phyloP scores from a whole-genome alignment of 2,329 filamentous ascomycete species.

The Bipolaris gigantea region DNA sequence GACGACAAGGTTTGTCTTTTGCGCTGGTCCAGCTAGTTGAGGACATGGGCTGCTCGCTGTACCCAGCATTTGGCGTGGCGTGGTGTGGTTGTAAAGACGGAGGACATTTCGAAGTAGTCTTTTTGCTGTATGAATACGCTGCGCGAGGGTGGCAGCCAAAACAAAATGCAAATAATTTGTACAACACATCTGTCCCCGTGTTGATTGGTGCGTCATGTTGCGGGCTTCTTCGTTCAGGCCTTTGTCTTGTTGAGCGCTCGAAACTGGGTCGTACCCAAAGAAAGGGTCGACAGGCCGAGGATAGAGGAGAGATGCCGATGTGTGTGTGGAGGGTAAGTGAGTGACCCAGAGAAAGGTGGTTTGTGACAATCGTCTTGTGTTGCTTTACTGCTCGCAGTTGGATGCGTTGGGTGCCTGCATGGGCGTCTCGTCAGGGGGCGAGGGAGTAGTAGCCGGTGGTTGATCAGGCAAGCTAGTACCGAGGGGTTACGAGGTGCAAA shows the following conservation, averaged over 20 bases:
- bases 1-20: constrained; percentile 29
- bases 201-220: constrained; percentile 6
- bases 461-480: not conserved
- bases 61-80: constrained; percentile 7
- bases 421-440: constrained; percentile 1
- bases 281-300: not conserved
- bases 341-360: not conserved
- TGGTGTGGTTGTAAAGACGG: constrained; percentile 8
- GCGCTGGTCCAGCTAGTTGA: constrained; percentile 13
- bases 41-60: constrained; percentile 3
- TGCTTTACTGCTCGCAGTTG: not conserved
- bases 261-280: not conserved
- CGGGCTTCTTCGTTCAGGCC: not conserved
- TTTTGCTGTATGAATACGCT: constrained; percentile 26
- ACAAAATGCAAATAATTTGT: constrained; percentile 17
- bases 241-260: constrained; percentile 3
- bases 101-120: constrained; percentile 7
- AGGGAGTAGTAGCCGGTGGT: constrained; percentile 1
- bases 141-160: constrained; percentile 8
- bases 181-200: not conserved
- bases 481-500: constrained; percentile 3
- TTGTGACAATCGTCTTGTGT: not conserved
- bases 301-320: not conserved
- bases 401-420: not conserved
- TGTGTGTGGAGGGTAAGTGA: no score